These are phyloP conservation scores for Naematelia aurantialba DNA, from an alignment of 768 basidiomycete genomes.

Conservation along the genomic window DNA sequence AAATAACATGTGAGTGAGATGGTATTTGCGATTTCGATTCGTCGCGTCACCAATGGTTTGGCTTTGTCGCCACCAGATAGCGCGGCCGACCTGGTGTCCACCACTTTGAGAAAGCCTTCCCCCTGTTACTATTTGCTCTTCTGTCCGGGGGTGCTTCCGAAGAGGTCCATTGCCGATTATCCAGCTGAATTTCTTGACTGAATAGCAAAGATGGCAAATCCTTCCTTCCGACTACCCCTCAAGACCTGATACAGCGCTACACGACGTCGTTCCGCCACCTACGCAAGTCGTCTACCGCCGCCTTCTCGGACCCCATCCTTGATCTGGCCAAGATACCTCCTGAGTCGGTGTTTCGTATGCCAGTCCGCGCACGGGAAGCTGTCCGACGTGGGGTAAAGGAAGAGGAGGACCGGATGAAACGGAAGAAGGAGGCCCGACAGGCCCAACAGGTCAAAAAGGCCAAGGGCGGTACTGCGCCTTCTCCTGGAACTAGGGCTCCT, in stretches of 20 bases:
- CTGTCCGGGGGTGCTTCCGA: slow-evolving; percentile 2
- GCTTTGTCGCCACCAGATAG: too few relatives aligned
- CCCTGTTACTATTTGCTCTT: too few relatives aligned
- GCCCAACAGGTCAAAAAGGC: neutral
- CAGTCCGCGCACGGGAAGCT: neutral
- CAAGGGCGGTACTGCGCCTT: neutral
- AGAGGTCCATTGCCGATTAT: neutral
- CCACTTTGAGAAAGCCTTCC: too few relatives aligned
- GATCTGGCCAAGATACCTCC: neutral
- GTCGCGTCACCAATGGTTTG: too few relatives aligned
- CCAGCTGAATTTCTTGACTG: neutral
- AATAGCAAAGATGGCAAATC: neutral
- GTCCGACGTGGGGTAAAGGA: neutral
- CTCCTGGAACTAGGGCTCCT: too few relatives aligned
- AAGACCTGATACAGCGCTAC: neutral
- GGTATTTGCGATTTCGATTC: neutral
- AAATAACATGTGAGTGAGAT: slow-evolving; percentile 15
- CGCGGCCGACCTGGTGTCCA: too few relatives aligned
- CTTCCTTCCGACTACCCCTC: neutral
- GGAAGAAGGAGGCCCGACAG: neutral
- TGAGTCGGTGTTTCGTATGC: neutral
- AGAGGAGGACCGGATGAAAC: neutral
- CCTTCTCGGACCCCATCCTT: neutral
- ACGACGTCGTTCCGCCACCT: neutral
- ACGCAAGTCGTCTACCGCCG: neutral